Conservation (phyloP, 257 asterid genomes). For the Primulina tabacum region DNA sequence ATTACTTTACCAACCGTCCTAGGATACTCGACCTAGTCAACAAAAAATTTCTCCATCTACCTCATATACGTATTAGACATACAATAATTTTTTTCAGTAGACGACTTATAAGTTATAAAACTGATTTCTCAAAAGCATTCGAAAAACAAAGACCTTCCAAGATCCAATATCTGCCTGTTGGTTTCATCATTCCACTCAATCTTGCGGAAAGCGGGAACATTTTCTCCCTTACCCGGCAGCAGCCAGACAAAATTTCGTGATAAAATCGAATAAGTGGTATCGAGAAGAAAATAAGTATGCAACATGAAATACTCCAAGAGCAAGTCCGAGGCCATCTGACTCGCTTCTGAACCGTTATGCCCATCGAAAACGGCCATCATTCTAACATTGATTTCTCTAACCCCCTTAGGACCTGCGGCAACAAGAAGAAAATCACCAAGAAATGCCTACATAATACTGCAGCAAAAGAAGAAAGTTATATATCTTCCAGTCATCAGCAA, state of each 20-base stretch:
- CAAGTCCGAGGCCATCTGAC: conserved; percentile 83
- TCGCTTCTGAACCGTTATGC: conserved; percentile 93
- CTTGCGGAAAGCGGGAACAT: conserved; percentile 36
- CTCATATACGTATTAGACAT: too few relatives aligned
- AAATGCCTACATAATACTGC: too few relatives aligned
- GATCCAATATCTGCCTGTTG: conserved; percentile 41
- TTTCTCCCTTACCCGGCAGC: conserved; percentile 50
- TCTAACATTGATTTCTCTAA: conserved; percentile 72
- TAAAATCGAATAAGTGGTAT: conserved; percentile 63
- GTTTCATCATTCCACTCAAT: conserved; percentile 49
- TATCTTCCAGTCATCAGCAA: background rate
- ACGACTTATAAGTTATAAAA: conserved; percentile 11
- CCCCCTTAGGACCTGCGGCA: conserved; percentile 56
- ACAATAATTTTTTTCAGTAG: background rate
- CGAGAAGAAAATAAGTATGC: conserved; percentile 90
- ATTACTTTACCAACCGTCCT: too few relatives aligned
- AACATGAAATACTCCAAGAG: conserved; percentile 75
- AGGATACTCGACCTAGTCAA: background rate
- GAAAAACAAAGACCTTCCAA: conserved; percentile 58
- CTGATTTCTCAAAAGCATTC: conserved; percentile 5
- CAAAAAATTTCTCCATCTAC: background rate
- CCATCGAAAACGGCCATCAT: conserved; percentile 93
- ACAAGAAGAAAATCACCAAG: background rate
- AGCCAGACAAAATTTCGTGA: conserved; percentile 49
- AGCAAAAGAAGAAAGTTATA: too few relatives aligned